Conservation (phyloP, 2,329 filamentous ascomycete species). For the Epichloe elymi region DNA sequence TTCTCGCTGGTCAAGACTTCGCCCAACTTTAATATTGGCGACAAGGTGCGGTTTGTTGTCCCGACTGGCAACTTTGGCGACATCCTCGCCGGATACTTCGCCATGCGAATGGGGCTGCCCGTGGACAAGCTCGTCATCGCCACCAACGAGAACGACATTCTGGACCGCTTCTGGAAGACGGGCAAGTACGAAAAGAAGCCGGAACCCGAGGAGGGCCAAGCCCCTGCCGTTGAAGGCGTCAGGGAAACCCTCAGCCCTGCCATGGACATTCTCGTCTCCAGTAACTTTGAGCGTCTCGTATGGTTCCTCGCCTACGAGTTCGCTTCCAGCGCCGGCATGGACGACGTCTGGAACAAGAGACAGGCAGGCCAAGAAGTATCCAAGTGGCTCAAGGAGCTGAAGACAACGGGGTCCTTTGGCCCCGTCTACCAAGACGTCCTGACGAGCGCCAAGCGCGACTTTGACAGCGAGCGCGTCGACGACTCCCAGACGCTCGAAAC, state of each 20-base stretch:
- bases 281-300: conserved; percentile 90
- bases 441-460: conserved; percentile 55
- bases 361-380: conserved; percentile 65
- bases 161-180: conserved; percentile 87
- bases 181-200: conserved; percentile 81
- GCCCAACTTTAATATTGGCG: conserved; percentile 45
- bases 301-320: conserved; percentile 83
- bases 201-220: conserved; percentile 29
- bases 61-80: conserved; percentile 97
- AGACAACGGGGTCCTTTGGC: conserved; percentile 66
- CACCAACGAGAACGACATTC: conserved; percentile 95
- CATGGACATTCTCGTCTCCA: conserved; percentile 95
- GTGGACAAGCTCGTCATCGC: conserved; percentile 80
- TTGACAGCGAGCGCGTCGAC: conserved; percentile 66
- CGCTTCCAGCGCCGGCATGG: conserved; percentile 43
- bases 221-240: conserved; percentile 54
- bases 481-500: conserved; percentile 55
- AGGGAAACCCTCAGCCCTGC: conserved; percentile 88
- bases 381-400: conserved; percentile 67
- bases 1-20: conserved; percentile 59
- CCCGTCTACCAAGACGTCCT: conserved; percentile 65
- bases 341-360: conserved; percentile 52
- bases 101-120: conserved; percentile 78
- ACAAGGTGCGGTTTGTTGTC: conserved; percentile 72
- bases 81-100: conserved; percentile 87